phyloP scores from a whole-genome alignment of 495 filamentous ascomycete species.

The Penicillium manginii region DNA sequence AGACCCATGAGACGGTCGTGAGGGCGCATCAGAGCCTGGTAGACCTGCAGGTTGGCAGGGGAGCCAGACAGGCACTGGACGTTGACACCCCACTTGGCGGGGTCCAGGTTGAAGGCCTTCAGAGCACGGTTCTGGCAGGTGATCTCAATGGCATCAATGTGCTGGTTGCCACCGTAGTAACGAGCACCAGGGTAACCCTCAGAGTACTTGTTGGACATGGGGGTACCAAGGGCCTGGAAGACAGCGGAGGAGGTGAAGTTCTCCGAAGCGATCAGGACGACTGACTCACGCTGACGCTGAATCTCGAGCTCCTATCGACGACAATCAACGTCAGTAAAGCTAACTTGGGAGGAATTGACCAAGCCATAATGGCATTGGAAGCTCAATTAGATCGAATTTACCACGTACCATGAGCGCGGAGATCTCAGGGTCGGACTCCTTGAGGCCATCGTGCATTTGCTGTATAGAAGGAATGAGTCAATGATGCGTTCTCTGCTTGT shows the following conservation, averaged over 20 bases:
- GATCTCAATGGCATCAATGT: constrained; percentile 94
- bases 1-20: constrained; percentile 97
- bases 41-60: constrained; percentile 97
- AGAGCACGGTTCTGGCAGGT: constrained; percentile 96
- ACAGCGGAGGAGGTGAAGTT: constrained; percentile 99
- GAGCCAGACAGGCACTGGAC: constrained; percentile 88
- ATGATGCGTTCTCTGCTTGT: constrained; percentile 25
- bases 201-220: constrained; percentile 99
- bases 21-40: constrained; percentile 97
- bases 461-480: constrained; percentile 57
- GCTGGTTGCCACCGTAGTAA: constrained; percentile 99
- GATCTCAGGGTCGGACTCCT: constrained; percentile 87
- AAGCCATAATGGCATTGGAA: neutral
- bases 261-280: constrained; percentile 98
- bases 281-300: constrained; percentile 95
- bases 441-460: constrained; percentile 88
- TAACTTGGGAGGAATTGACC: neutral
- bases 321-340: constrained; percentile 12
- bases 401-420: constrained; percentile 91
- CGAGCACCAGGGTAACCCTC: constrained; percentile 98
- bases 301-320: constrained; percentile 82
- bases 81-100: constrained; percentile 96
- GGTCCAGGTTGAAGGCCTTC: constrained; percentile 84
- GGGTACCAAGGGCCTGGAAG: constrained; percentile 91
- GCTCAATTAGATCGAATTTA: constrained; percentile 39